A percentile compares a stretch with the other conserved stretches of the same genome.
Evolutionary conservation across 257 asterid genomes (phyloP).

Genomic region (Eucommia ulmoides): DNA sequence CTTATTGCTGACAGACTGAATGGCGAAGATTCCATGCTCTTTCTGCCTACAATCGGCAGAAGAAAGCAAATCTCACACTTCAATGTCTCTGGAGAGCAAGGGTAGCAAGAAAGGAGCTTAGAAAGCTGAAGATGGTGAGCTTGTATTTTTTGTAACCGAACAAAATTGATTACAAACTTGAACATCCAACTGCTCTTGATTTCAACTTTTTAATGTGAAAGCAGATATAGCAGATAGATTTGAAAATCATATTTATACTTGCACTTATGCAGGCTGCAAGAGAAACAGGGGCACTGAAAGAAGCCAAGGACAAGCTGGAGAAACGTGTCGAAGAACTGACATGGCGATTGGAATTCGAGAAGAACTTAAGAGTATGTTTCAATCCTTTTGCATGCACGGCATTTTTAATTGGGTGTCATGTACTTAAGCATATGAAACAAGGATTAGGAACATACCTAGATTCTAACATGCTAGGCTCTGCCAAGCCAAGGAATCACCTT

Average conservation of each 20-base stretch:
- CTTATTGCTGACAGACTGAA: conserved; percentile 37
- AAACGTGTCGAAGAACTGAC: conserved; percentile 90
- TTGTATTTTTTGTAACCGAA: neutral
- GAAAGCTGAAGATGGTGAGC: conserved; percentile 68
- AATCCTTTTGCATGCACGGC: too few relatives aligned
- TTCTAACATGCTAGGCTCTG: neutral
- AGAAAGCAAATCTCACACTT: conserved; percentile 42
- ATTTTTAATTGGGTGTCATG: too few relatives aligned
- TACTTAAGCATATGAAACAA: neutral
- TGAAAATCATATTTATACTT: too few relatives aligned
- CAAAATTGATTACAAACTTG: too few relatives aligned
- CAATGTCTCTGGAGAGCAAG: conserved; percentile 93
- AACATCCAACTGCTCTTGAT: conserved; percentile 7
- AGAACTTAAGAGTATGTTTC: conserved; percentile 61
- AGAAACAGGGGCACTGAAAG: conserved; percentile 89
- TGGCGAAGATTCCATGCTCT: conserved; percentile 72
- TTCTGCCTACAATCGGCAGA: conserved; percentile 40
- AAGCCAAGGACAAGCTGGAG: conserved; percentile 92
- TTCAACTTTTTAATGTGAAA: too few relatives aligned
- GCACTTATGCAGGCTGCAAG: conserved; percentile 65
- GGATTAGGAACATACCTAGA: neutral
- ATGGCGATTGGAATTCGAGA: conserved; percentile 84
- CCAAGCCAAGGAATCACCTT: neutral
- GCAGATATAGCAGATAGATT: too few relatives aligned
- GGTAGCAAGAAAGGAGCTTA: conserved; percentile 79